Evolutionary conservation across 108 stramenopile genomes (phyloP), one percentile per base, ranked within the genome.

Genomic region (Skeletonema potamos): DNA sequence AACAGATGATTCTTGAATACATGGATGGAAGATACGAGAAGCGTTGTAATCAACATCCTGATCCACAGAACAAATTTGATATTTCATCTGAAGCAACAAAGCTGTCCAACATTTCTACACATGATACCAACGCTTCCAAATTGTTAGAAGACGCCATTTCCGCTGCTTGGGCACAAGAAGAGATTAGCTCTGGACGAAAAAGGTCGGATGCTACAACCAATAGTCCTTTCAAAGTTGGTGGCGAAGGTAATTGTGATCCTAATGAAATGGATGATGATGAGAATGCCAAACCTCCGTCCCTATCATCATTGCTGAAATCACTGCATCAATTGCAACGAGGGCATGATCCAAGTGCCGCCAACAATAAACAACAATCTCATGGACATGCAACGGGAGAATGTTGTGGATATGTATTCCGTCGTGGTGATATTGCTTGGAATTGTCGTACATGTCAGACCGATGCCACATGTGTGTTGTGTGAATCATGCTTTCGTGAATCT

Each of bases 391-490:
- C 27, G 8, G 77, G 77, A 3, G 57, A 86, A 57, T 92, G 92
- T 1, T 98, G 98, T 72, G 98, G 98, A 12, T 97, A 98, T 68
- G 91, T 98, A 69, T 99, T 99, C 74, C 85, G 90, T 27, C 77
- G 93, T 20, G 94, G 94, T 1, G 99, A 99, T 76, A 94, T 99
- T 72, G 97, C 96, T 26, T 99, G 97, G 97, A 97, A 97, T 67
- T 99, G 99, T 72, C 86, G 96, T 18, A 96, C 96, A 48, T 99
- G 99, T 72, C 96, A 98, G 67, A 87, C 91, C 36, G 99, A 99
- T 76, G 68, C 83, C 67, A 97, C 99, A 33, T 98, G 97, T 66
- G 99, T 99, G 18, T 89, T 97, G 57, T 99, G 99, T 76, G 96
- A 99, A 61, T 32, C 64, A 10, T 99, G 99, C 78, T 99, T 98